phyloP scores from a whole-genome alignment of 129 eudicot genomes.

The Helianthus tuberosus region DNA sequence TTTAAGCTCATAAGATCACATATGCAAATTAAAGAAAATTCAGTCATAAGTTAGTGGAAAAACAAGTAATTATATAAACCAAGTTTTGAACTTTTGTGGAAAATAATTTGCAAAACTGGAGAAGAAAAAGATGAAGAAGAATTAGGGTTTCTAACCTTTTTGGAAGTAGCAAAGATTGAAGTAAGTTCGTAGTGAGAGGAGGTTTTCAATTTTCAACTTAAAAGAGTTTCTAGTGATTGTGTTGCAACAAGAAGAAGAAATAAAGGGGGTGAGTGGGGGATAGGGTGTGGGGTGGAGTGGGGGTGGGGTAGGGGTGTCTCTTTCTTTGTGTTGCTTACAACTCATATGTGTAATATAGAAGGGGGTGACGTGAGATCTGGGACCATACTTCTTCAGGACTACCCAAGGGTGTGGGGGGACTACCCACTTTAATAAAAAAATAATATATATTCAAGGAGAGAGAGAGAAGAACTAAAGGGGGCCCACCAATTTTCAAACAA shows the following conservation, averaged over 20 bases:
- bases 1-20: not conserved
- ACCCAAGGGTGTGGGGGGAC: too few relatives aligned
- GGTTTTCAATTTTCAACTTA: conserved; percentile 23
- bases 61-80: not conserved
- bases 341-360: conserved; percentile 36
- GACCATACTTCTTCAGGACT: too few relatives aligned
- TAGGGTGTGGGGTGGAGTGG: not conserved
- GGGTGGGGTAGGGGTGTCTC: conserved; percentile 22
- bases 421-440: too few relatives aligned
- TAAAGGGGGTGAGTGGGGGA: conserved; percentile 12
- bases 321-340: conserved; percentile 43
- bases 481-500: too few relatives aligned
- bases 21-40: not conserved
- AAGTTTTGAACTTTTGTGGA: conserved; percentile 18
- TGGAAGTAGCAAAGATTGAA: conserved; percentile 24
- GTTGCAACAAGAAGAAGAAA: conserved; percentile 30
- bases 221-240: conserved; percentile 33
- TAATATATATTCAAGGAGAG: too few relatives aligned
- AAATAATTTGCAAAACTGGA: conserved; percentile 23
- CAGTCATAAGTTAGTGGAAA: not conserved
- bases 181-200: conserved; percentile 27
- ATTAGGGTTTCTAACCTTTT: conserved; percentile 37
- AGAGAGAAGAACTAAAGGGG: too few relatives aligned
- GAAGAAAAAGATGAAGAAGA: conserved; percentile 29
- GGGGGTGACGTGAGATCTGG: too few relatives aligned